Evolutionary conservation across 352 stramenopile genomes (phyloP).

Genomic region (Globisporangium orthogonon): DNA sequence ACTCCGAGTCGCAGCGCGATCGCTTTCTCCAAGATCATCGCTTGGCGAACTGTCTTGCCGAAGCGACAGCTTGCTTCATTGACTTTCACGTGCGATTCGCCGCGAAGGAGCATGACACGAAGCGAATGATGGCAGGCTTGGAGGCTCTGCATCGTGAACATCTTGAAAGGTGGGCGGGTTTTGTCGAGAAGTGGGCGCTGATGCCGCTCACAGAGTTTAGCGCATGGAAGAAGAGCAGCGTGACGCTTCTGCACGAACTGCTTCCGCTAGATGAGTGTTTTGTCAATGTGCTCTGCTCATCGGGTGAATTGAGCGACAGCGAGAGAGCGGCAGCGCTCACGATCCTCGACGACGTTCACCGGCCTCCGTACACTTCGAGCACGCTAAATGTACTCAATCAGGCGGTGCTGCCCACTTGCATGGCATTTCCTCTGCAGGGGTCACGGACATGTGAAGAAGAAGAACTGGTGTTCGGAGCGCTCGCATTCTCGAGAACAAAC

Average conservation of each 20-base stretch:
- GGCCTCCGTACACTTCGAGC: slow-evolving; percentile 4
- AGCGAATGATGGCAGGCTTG: background rate
- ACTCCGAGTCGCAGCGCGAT: slow-evolving; percentile 5
- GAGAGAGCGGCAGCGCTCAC: slow-evolving; percentile 3
- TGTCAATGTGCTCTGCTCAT: slow-evolving; percentile 7
- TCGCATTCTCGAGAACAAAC: slow-evolving; percentile 8
- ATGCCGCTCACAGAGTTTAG: background rate
- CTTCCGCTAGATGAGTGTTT: slow-evolving; percentile 1
- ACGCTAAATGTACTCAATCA: slow-evolving; percentile 9
- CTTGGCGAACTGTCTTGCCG: background rate
- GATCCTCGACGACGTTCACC: slow-evolving; percentile 2
- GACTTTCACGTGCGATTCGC: background rate
- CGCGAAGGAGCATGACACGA: background rate
- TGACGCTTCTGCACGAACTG: slow-evolving; percentile 1
- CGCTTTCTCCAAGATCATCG: slow-evolving; percentile 2
- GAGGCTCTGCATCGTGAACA: background rate
- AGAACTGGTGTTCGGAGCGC: background rate
- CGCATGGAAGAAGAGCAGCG: slow-evolving; percentile 3
- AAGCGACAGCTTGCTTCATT: background rate
- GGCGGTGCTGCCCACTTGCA: slow-evolving; percentile 2
- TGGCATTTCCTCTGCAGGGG: slow-evolving; percentile 5
- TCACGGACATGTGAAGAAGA: background rate
- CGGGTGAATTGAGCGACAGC: background rate
- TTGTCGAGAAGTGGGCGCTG: slow-evolving; percentile 8
- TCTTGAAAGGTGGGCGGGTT: slow-evolving; percentile 3